phyloP scores from a whole-genome alignment of 2,329 filamentous ascomycete species.

The Fusarium anguioides region DNA sequence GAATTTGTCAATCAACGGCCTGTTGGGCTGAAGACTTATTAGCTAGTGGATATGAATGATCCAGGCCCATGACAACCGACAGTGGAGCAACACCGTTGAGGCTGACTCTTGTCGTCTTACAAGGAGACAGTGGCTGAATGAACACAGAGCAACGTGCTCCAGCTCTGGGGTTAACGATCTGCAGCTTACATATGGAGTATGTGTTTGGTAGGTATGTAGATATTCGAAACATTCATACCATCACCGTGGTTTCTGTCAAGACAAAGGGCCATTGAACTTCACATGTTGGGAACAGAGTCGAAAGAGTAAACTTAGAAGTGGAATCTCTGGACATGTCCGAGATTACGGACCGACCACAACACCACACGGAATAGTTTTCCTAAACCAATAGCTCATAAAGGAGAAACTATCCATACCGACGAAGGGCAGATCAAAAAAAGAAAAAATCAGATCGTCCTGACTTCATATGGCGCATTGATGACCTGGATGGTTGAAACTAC shows the following conservation, averaged over 20 bases:
- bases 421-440: background rate
- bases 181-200: background rate
- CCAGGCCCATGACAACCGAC: constrained; percentile 15
- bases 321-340: constrained; percentile 30
- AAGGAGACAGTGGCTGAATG: constrained; percentile 5
- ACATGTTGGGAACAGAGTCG: background rate
- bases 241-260: constrained; percentile 1
- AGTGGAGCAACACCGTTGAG: constrained; percentile 13
- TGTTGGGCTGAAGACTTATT: constrained; percentile 31
- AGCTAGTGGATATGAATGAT: constrained; percentile 31
- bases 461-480: background rate
- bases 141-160: background rate
- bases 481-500: background rate
- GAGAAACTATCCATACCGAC: background rate
- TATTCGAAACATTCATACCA: background rate
- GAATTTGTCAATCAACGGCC: constrained; percentile 25
- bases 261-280: background rate
- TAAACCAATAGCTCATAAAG: constrained; percentile 5
- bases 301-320: constrained; percentile 8
- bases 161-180: constrained; percentile 7
- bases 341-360: constrained; percentile 26
- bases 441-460: background rate
- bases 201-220: constrained; percentile 4
- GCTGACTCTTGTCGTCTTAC: constrained; percentile 7
- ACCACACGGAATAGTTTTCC: constrained; percentile 17